Evolutionary conservation across 306 rosid species (phyloP).

Genomic region (Lathyrus sativus): DNA sequence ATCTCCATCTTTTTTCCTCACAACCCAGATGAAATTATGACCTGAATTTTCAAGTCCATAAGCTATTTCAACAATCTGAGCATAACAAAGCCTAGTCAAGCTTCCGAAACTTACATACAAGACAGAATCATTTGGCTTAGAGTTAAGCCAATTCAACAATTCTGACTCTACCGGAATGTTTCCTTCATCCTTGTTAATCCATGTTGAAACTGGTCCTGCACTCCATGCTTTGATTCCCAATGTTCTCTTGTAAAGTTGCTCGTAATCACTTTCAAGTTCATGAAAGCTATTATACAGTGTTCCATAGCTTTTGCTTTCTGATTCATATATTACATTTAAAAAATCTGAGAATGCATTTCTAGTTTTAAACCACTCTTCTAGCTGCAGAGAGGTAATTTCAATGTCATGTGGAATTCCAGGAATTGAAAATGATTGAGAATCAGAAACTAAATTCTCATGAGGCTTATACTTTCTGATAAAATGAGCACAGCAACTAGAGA

Average conservation of each 20-base stretch:
- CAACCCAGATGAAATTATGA: constrained; percentile 37
- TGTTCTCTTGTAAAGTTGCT: constrained; percentile 25
- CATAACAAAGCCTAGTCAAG: constrained; percentile 21
- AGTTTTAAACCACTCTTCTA: constrained; percentile 23
- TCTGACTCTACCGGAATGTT: constrained; percentile 7
- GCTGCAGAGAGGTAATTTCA: constrained; percentile 29
- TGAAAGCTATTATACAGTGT: constrained; percentile 39
- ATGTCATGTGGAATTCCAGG: constrained; percentile 36
- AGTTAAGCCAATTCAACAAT: constrained; percentile 36
- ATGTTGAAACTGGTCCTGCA: constrained; percentile 42
- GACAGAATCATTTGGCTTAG: constrained; percentile 29
- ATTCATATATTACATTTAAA: constrained; percentile 24
- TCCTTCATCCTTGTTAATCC: constrained; percentile 11
- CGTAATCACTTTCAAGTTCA: constrained; percentile 42
- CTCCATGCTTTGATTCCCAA: constrained; percentile 38
- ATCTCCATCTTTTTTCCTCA: constrained; percentile 2
- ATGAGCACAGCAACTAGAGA: constrained; percentile 15
- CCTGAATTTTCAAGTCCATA: constrained; percentile 36
- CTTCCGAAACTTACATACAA: constrained; percentile 42
- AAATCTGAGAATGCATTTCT: not conserved
- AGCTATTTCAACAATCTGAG: constrained; percentile 37
- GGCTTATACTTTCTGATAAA: constrained; percentile 36
- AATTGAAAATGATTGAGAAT: constrained; percentile 21
- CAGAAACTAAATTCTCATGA: constrained; percentile 35
- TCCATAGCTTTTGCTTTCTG: constrained; percentile 42